These are phyloP conservation scores for Penicillium canescens DNA, from an alignment of 495 filamentous ascomycete species.

Conservation along the genomic window DNA sequence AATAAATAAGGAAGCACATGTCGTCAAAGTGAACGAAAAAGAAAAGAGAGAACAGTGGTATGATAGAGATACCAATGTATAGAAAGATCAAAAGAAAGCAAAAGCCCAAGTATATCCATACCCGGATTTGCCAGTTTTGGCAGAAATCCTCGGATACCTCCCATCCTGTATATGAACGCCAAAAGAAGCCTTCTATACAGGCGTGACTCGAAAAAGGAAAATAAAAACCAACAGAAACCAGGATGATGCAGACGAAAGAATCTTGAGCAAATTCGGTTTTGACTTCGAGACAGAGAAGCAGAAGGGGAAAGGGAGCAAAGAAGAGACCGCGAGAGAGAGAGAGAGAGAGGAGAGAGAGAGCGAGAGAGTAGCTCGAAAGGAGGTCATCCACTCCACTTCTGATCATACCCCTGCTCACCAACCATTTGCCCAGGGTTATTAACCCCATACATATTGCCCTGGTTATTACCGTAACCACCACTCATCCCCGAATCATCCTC, in stretches of 20 bases:
- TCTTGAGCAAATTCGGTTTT: constrained; percentile 10
- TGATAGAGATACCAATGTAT: not conserved
- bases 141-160: constrained; percentile 17
- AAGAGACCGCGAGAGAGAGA: not conserved
- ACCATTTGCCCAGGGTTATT: constrained; percentile 33
- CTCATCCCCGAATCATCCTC: constrained; percentile 50
- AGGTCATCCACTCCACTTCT: constrained; percentile 35
- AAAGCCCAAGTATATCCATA: not conserved
- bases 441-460: constrained; percentile 36
- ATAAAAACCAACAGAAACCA: not conserved
- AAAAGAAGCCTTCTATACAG: constrained; percentile 25
- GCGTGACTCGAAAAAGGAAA: constrained; percentile 2
- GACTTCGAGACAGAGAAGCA: constrained; percentile 8
- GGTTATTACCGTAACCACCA: constrained; percentile 33
- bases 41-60: not conserved
- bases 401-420: constrained; percentile 33
- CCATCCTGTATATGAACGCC: constrained; percentile 36
- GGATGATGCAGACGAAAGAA: constrained; percentile 1
- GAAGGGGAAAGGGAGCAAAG: constrained; percentile 1
- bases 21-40: not conserved
- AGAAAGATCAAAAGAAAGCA: not conserved
- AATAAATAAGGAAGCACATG: not conserved
- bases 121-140: constrained; percentile 4
- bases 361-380: constrained; percentile 6
- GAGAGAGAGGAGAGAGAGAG: not conserved